Evolutionary conservation across 768 basidiomycete genomes (phyloP), one percentile per base, ranked within the genome.

Genomic region (Lanmaoa pseudosensibilis): DNA sequence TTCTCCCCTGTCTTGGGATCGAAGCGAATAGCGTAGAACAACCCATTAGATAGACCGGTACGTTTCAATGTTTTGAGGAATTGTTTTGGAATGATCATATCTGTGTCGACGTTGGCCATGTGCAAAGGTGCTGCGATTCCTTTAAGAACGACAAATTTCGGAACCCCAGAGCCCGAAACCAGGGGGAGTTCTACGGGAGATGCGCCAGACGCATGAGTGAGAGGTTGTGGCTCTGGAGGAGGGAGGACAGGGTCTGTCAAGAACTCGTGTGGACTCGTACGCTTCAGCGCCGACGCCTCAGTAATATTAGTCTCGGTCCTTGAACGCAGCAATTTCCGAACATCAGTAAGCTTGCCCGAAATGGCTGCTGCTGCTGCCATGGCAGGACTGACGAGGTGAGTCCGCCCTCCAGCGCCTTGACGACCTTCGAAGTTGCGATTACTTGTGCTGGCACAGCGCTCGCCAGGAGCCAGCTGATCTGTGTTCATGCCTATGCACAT

Each of bases 401-500:
- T 96, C 36, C 93, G 81, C 23, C 93, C 93, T 65, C 91, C 92
- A 39, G 91, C 93, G 2, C 93, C 83, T 78, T 94, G 81, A 71
- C 93, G 86, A 49, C 92, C 92, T 74, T 95, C 92, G 62, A 96
- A 94, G 75, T 96, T 95, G 56, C 93, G 84, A 75, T 95, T 94
- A 65, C 90, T 92, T 37, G 93, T 95, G 62, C 90, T 92, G 11
- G 93, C 93, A 66, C 93, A 95, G 43, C 93, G 87, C 66, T 88
- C 81, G 15, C 88, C 86, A 2, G 92, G 90, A 18, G 82, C 79
- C 48, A 96, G 77, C 67, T 94, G 91, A 73, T 96, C 93, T 13
- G 92, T 90, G 73, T 96, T 96, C 93, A 96, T 96, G 40, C 92
- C 93, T 62, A 96, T 73, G 74, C 93, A 96, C 93, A 96, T 96